These are phyloP conservation scores for Ophiostoma perfectum DNA, from an alignment of 2,329 filamentous ascomycete genomes.

Conservation along the genomic window DNA sequence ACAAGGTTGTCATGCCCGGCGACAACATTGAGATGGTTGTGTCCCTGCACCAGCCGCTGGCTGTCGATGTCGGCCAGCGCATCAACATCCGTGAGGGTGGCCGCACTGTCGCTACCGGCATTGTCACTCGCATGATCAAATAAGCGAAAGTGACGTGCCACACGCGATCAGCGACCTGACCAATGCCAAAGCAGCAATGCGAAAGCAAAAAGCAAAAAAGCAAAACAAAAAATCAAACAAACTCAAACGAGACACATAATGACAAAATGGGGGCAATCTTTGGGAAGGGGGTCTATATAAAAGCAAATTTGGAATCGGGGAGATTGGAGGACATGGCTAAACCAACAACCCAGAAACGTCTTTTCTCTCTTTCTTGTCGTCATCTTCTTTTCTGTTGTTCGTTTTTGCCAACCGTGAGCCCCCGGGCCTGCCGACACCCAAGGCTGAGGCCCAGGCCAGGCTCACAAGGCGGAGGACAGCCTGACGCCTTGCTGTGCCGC, in stretches of 20 bases:
- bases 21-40: constrained; percentile 98
- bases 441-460: neutral
- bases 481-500: neutral
- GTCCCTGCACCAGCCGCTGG: constrained; percentile 76
- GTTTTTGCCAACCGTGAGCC: neutral
- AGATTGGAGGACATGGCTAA: no score
- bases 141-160: constrained; percentile 32
- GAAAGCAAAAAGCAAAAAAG: neutral
- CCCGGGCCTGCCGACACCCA: neutral
- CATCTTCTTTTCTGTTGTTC: neutral
- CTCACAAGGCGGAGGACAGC: neutral
- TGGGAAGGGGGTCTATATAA: constrained; percentile 6
- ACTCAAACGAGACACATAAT: constrained; percentile 7
- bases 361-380: neutral
- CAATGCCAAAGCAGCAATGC: neutral
- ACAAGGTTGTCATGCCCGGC: constrained; percentile 91
- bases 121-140: constrained; percentile 67
- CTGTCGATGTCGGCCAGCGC: constrained; percentile 84
- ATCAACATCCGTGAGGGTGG: constrained; percentile 99
- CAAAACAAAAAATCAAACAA: constrained; percentile 15
- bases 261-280: constrained; percentile 1
- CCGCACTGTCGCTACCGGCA: constrained; percentile 76
- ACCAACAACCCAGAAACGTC: neutral
- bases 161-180: no score
- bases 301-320: neutral